Evolutionary conservation across 257 asterid genomes (phyloP), one percentile per base, ranked within the genome.

Genomic region (Salvia rosmarinus): DNA sequence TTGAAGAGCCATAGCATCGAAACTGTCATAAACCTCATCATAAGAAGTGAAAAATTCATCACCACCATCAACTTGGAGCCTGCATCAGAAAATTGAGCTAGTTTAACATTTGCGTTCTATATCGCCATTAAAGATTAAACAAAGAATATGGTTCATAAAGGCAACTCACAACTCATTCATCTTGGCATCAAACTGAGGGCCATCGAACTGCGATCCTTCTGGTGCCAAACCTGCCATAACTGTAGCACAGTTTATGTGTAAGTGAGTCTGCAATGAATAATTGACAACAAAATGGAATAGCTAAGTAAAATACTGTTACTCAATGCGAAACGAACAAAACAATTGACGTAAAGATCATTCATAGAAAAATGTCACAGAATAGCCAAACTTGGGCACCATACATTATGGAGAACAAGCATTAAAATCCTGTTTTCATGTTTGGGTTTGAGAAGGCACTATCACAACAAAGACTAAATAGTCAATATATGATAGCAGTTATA

Each of bases 151-250:
- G 34, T 25, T 25, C 30, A 25, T 3, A 3, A 25, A 6, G 21
- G 34, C 28, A 63, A 75, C 93, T 79, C 73, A 87, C 96, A 87
- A 30, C 37, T 86, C 91, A 57, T 56, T 82, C 96, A 91, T 89
- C 85, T 75, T 86, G 0, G 90, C 52, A 59, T 89, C 95, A 39
- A 6, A 89, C 70, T 89, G 91, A 35, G 79, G 83, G 32, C 87
- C 67, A 83, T 89, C 96, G 75, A 86, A 89, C 39, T 86, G 90
- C 0, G 90, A 74, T 72, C 91, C 96, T 76, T 87, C 96, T n/a
- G 81, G 78, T 75, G 89, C 90, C 74, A 75, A 68, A 42, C 88
- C 90, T 82, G 89, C 90, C 95, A 91, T 89, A 65, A 66, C 89
- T 87, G 85, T 64, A 80, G n/a, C 73, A 21, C 13, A 43, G 3